Percentiles rank a stretch among this genome's conserved stretches.
phyloP scores from a whole-genome alignment of 495 filamentous ascomycete species.

The Aspergillus sparsus region DNA sequence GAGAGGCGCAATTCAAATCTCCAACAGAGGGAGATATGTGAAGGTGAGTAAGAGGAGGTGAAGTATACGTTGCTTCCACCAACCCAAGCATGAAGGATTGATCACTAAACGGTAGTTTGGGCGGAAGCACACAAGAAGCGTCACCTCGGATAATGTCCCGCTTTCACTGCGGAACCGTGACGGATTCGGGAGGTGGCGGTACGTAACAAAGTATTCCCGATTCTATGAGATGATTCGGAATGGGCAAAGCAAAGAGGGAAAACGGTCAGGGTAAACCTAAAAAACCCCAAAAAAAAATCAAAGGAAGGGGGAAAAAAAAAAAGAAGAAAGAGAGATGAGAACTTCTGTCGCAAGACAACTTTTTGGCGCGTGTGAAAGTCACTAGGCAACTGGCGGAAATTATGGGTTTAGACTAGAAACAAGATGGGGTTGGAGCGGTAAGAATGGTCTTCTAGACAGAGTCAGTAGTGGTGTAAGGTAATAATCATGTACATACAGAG shows the following conservation, averaged over 20 bases:
- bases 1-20: conserved; percentile 44
- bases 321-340: conserved; percentile 2
- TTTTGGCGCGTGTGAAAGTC: conserved; percentile 1
- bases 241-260: neutral
- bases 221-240: conserved; percentile 9
- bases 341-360: conserved; percentile 5
- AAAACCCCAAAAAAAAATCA: too few relatives aligned
- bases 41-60: conserved; percentile 25
- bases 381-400: conserved; percentile 22
- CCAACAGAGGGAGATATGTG: conserved; percentile 42
- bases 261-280: neutral
- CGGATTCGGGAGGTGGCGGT: conserved; percentile 36
- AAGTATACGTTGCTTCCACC: conserved; percentile 22
- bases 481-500: neutral
- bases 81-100: conserved; percentile 14
- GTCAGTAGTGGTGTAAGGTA: neutral
- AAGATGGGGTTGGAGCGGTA: conserved; percentile 17
- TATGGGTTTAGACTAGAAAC: conserved; percentile 17
- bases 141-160: conserved; percentile 50
- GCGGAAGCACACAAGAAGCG: conserved; percentile 35
- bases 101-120: conserved; percentile 37
- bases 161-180: conserved; percentile 38
- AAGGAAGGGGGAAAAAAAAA: neutral
- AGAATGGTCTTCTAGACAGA: conserved; percentile 7
- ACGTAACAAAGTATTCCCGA: conserved; percentile 23